Base-by-base conservation (phyloP, 1,139 yeast species). In the Debaryomyces udenii region DNA sequence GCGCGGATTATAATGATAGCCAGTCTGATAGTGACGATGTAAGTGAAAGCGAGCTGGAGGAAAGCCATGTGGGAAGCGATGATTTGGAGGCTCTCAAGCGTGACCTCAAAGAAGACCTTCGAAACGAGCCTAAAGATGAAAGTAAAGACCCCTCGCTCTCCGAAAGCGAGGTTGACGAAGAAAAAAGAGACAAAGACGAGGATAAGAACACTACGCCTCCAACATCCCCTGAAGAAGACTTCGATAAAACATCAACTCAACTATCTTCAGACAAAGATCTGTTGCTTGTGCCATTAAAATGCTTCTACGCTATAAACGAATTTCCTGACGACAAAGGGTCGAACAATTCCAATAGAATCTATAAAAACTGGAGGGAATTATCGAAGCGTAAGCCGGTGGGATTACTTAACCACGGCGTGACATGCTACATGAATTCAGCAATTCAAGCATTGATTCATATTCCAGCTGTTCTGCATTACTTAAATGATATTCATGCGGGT, bases 371-470 rank as follows among this genome's bases (percentile, higher is more conserved):
- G 88, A 72, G 81, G 42, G 70, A 47, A 57, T 64, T 49, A 30
- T 54, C 66, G 35, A 70, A 75, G 23, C 53, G 51, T 6, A 55
- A 56, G 42, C 95, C 97, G 1, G 70, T 83, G 18, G 99, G 99
- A 0, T 70, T 93, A 40, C 64, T 87, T 43, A 93, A 93, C 61
- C 91, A 86, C 49, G 98, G 98, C 22, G 98, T 93, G 32, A 93
- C 98, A 3, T 93, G 99, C 61, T 93, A 91, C 63, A 90, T 93
- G 81, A 93, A 93, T 61, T 84, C 96, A 2, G 98, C 97, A 3
- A 83, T 93, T 33, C 99, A 93, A 65, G 82, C 95, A 1, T 68
- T 93, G 68, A 62, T 91, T 31, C 99, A 93, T 56, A 80, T 90
- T 15, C 98, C 99, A 2, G 95, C 98, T 2, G 64, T 93, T 43